These are phyloP conservation scores for Eimeria necatrix DNA, from an alignment of 169 alveolate species.

Conservation along the genomic window DNA sequence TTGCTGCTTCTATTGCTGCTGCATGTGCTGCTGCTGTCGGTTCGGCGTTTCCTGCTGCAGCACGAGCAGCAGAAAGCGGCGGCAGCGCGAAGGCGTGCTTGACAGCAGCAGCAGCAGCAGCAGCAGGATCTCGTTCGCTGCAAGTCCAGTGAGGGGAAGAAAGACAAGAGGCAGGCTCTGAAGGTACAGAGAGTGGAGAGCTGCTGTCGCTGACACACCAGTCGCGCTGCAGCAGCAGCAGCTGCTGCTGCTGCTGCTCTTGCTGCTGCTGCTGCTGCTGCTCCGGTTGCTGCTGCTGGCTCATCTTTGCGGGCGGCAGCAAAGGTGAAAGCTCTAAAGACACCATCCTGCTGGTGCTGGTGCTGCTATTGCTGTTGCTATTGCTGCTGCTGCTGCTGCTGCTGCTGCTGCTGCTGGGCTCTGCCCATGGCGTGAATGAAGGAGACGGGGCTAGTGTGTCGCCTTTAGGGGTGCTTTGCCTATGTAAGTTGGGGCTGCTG, in stretches of 20 bases:
- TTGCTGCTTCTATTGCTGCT: background rate
- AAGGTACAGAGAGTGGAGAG: background rate
- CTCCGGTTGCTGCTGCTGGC: background rate
- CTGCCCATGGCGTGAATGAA: background rate
- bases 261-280: background rate
- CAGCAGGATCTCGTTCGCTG: background rate
- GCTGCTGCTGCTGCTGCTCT: constrained; percentile 2
- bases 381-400: constrained; percentile 47
- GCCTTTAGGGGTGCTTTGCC: too few species aligned
- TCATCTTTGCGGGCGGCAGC: background rate
- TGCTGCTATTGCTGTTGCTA: background rate
- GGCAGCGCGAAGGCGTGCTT: too few species aligned
- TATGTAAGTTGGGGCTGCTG: too few species aligned
- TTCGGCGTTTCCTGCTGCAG: background rate
- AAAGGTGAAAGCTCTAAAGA: background rate
- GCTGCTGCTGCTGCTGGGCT: background rate
- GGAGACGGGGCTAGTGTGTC: too few species aligned
- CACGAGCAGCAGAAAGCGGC: background rate
- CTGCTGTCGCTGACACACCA: constrained; percentile 2
- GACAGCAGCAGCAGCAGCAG: too few species aligned
- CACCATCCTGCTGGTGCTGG: background rate
- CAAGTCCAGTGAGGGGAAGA: constrained; percentile 1
- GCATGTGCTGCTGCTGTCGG: background rate
- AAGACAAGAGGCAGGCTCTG: background rate
- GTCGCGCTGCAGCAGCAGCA: background rate